These are phyloP conservation scores for Brasilioporus rufonigricans DNA, from an alignment of 768 basidiomycete species.

Conservation along the genomic window DNA sequence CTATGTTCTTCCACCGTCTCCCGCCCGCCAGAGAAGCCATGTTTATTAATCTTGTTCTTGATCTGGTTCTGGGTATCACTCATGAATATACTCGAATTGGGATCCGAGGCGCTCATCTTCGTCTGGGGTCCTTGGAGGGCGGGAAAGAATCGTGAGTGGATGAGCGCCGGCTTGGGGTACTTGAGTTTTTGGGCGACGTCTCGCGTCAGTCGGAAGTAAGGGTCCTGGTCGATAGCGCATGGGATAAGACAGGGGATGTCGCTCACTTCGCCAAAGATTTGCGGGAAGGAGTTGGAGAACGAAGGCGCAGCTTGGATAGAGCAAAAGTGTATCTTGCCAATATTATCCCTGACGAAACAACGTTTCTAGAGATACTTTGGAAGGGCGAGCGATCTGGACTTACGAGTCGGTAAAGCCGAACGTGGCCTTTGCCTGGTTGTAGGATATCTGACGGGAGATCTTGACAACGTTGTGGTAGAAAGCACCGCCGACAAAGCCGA, in stretches of 20 bases:
- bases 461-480: conserved; percentile 95
- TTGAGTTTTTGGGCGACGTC: conserved; percentile 93
- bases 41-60: conserved; percentile 95
- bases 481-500: conserved; percentile 83
- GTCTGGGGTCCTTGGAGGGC: conserved; percentile 97
- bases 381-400: conserved; percentile 30
- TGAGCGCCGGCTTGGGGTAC: conserved; percentile 89
- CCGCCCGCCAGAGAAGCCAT: conserved; percentile 94
- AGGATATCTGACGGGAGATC: conserved; percentile 90
- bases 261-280: conserved; percentile 83
- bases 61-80: conserved; percentile 89
- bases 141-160: conserved; percentile 98
- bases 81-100: conserved; percentile 95
- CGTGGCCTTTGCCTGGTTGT: conserved; percentile 90
- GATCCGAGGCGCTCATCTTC: conserved; percentile 97
- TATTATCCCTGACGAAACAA: conserved; percentile 72
- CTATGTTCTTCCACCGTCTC: conserved; percentile 97
- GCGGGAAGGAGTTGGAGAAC: conserved; percentile 98
- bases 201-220: conserved; percentile 96
- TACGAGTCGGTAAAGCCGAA: conserved; percentile 98
- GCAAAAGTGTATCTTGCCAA: conserved; percentile 96
- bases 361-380: neutral
- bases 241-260: conserved; percentile 94
- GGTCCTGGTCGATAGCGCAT: conserved; percentile 97
- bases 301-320: conserved; percentile 94